Evolutionary conservation across 1,284 basidiomycete genomes (phyloP).

Genomic region (Cutaneotrichosporon mucoides): DNA sequence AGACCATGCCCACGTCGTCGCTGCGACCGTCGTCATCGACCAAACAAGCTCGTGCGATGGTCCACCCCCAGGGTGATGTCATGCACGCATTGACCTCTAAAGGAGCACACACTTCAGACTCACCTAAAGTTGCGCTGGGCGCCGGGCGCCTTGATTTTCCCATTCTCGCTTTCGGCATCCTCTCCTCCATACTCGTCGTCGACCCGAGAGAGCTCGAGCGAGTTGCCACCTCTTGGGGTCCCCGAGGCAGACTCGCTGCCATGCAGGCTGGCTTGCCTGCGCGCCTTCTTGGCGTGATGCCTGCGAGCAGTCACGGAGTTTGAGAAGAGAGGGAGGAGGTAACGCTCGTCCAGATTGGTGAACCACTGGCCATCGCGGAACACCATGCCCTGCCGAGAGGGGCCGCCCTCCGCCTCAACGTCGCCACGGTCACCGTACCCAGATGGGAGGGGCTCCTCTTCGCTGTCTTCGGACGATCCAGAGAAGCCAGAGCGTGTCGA

Average conservation of each 20-base stretch:
- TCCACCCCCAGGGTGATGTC: no score
- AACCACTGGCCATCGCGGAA: constrained; percentile 80
- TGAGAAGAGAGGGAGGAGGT: constrained; percentile 88
- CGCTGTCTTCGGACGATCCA: constrained; percentile 57
- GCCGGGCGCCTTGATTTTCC: constrained; percentile 39
- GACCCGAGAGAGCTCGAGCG: constrained; percentile 30
- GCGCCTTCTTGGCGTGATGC: constrained; percentile 72
- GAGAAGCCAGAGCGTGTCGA: constrained; percentile 41
- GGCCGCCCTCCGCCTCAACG: constrained; percentile 13
- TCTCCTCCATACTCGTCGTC: constrained; percentile 26
- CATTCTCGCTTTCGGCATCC: constrained; percentile 46
- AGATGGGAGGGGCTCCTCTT: constrained; percentile 67
- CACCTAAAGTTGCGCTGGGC: constrained; percentile 44
- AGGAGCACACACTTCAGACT: no score
- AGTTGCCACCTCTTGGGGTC: constrained; percentile 26
- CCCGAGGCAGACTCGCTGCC: constrained; percentile 30
- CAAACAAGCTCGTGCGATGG: neutral
- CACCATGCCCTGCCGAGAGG: constrained; percentile 43
- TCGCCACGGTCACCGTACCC: constrained; percentile 55
- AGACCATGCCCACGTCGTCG: neutral
- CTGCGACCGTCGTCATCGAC: neutral
- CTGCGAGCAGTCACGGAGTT: constrained; percentile 86
- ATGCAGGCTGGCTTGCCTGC: constrained; percentile 35
- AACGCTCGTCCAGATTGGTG: constrained; percentile 89
- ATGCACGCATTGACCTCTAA: no score